A percentile compares a stretch with the other conserved stretches of the same genome.
Conservation (phyloP, 148 eudicot genomes). For the Fagopyrum esculentum region DNA sequence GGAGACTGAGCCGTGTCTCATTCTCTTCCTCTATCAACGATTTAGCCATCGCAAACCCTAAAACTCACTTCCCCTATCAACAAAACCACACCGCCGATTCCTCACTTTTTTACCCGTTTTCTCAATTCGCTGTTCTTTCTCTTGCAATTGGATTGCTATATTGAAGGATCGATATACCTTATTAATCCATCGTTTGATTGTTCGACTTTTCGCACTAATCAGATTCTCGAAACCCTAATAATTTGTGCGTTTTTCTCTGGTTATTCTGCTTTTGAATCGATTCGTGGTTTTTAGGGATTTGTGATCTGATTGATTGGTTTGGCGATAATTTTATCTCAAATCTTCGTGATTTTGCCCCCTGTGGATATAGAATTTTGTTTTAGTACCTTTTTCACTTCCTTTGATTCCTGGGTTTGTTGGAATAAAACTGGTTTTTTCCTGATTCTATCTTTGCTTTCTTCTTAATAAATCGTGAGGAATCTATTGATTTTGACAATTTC, state of each 20-base stretch:
- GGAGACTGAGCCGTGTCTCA: constrained; percentile 2
- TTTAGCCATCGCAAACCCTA: constrained; percentile 5
- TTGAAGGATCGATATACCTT: background rate
- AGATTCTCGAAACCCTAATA: background rate
- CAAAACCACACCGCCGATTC: constrained; percentile 9
- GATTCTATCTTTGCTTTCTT: background rate
- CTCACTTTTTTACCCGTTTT: background rate
- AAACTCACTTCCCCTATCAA: background rate
- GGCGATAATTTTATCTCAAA: background rate
- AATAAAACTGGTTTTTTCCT: background rate
- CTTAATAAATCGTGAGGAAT: background rate
- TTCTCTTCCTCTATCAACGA: background rate
- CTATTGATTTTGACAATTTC: background rate
- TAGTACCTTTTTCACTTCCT: background rate
- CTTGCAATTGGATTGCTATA: background rate
- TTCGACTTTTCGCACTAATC: background rate
- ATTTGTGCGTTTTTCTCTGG: background rate
- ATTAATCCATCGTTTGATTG: background rate
- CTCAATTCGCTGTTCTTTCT: background rate
- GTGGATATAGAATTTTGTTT: constrained; percentile 3
- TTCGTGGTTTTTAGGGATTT: background rate
- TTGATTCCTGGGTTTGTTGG: background rate
- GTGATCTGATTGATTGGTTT: background rate
- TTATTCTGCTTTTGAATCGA: background rate
- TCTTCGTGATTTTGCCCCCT: background rate